A percentile compares a stretch with the other conserved stretches of the same genome.
These are phyloP conservation scores for Fusarium incarnatum DNA, from an alignment of 2,329 filamentous ascomycete species.

Conservation along the genomic window DNA sequence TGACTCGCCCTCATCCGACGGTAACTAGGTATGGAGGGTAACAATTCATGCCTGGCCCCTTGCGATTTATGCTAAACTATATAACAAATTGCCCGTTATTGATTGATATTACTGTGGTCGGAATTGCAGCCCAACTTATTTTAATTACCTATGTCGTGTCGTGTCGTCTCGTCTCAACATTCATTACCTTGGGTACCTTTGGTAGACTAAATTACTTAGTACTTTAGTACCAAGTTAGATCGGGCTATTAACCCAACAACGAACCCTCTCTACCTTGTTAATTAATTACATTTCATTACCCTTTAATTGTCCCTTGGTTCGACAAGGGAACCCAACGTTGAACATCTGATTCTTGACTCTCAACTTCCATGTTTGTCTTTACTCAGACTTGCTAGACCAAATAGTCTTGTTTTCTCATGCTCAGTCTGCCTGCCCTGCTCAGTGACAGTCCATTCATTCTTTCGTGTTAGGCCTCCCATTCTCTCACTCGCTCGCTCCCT, in stretches of 20 bases:
- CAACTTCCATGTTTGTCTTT: constrained; percentile 6
- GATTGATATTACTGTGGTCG: neutral
- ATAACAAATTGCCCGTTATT: neutral
- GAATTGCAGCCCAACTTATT: constrained; percentile 5
- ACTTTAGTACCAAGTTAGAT: neutral
- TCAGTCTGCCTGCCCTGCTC: neutral
- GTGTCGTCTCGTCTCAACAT: neutral
- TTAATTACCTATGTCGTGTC: too few species aligned
- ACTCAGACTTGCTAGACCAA: constrained; percentile 1
- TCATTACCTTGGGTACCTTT: neutral
- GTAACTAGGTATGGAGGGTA: neutral
- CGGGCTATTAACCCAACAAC: constrained; percentile 23
- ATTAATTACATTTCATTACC: neutral
- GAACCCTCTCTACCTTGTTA: constrained; percentile 19
- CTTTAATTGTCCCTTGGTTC: neutral
- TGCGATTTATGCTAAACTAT: constrained; percentile 24
- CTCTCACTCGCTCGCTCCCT: constrained; percentile 2
- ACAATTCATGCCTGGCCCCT: constrained; percentile 7
- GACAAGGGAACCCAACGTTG: neutral
- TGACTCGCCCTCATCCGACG: constrained; percentile 20
- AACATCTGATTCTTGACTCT: neutral
- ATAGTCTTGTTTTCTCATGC: constrained; percentile 11
- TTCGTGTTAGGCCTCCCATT: neutral
- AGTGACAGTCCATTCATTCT: neutral
- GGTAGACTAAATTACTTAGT: neutral